These are phyloP conservation scores for Penicillium sp. DNA, from an alignment of 2,329 filamentous ascomycete genomes.

Conservation along the genomic window DNA sequence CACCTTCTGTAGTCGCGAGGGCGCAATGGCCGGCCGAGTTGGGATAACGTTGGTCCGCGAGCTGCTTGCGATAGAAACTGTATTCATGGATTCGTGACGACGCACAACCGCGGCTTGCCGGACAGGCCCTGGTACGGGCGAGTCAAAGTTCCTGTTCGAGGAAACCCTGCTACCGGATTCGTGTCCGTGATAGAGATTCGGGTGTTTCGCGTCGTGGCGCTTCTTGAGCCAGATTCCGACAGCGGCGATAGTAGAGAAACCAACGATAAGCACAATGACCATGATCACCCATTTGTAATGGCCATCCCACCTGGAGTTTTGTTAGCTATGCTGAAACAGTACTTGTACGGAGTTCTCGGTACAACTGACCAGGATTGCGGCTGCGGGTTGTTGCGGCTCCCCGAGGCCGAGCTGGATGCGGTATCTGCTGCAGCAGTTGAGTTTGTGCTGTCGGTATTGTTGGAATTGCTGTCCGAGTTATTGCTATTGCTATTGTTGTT, in stretches of 20 bases:
- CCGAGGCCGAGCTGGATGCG: slow-evolving; percentile 2
- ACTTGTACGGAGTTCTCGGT: not conserved
- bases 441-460: not conserved
- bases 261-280: slow-evolving; percentile 74
- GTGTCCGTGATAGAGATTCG: slow-evolving; percentile 39
- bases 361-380: slow-evolving; percentile 34
- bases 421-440: slow-evolving; percentile 15
- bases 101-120: slow-evolving; percentile 23
- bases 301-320: slow-evolving; percentile 41
- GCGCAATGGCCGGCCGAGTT: slow-evolving; percentile 17
- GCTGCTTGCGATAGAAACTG: slow-evolving; percentile 34
- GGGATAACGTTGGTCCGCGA: slow-evolving; percentile 33
- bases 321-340: not conserved
- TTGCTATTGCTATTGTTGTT: slow-evolving; percentile 26
- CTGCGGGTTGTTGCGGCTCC: slow-evolving; percentile 4
- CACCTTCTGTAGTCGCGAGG: slow-evolving; percentile 32
- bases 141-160: slow-evolving; percentile 23
- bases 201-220: slow-evolving; percentile 69
- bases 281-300: slow-evolving; percentile 85
- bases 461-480: slow-evolving; percentile 20
- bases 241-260: slow-evolving; percentile 69
- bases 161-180: slow-evolving; percentile 29
- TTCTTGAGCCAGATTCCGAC: slow-evolving; percentile 73
- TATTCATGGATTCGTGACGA: slow-evolving; percentile 21
- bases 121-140: slow-evolving; percentile 20